phyloP scores from a whole-genome alignment of 176 grass and related monocot species.

The maize (Zea mays) region DNA sequence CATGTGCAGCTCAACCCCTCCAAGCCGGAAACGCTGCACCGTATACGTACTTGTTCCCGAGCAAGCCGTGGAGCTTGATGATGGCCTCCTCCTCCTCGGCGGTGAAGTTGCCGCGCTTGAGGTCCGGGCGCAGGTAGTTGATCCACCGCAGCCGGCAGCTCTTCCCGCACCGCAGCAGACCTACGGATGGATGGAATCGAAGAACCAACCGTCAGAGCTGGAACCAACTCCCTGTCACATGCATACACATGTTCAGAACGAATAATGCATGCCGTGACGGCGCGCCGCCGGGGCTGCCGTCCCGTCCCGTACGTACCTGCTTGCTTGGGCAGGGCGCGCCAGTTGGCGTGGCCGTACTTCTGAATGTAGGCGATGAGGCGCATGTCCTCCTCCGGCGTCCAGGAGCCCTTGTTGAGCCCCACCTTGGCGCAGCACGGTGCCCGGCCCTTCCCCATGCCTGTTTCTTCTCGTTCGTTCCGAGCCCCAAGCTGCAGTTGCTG shows the following conservation, averaged over 20 bases:
- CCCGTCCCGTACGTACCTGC: conserved; percentile 35
- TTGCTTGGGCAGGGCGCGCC: conserved; percentile 86
- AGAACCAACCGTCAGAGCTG: neutral
- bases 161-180: conserved; percentile 89
- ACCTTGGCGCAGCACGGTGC: conserved; percentile 93
- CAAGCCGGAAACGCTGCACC: neutral
- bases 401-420: conserved; percentile 84
- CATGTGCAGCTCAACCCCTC: neutral
- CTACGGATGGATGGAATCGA: conserved; percentile 5
- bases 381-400: conserved; percentile 81
- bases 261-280: neutral
- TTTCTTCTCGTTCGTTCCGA: too few species aligned
- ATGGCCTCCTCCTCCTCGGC: conserved; percentile 70
- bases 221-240: neutral
- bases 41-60: conserved; percentile 79
- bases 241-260: too few species aligned
- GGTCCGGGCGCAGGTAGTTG: conserved; percentile 92
- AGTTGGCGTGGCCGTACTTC: conserved; percentile 78
- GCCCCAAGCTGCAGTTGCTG: too few species aligned
- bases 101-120: conserved; percentile 92
- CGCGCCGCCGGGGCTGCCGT: neutral
- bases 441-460: conserved; percentile 62
- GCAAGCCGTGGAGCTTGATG: conserved; percentile 64
- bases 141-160: conserved; percentile 93
- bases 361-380: conserved; percentile 71